These are phyloP conservation scores for Cinnamomum chago DNA, from an alignment of 164 flowering plant species.

Conservation along the genomic window DNA sequence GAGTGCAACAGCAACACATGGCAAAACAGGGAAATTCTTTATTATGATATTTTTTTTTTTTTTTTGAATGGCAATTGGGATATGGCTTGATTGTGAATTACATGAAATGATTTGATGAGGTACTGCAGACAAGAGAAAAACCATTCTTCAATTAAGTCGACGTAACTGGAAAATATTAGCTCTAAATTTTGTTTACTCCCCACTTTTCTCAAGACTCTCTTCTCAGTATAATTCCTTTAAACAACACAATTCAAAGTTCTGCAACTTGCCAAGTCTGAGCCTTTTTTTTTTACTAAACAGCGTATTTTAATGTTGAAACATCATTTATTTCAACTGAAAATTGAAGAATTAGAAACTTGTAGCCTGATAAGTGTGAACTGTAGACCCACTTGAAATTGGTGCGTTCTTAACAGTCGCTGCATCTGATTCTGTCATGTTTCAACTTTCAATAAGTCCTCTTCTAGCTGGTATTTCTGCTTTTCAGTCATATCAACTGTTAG, in stretches of 20 bases:
- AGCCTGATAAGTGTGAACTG: background rate
- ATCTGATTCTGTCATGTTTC: too few relatives aligned
- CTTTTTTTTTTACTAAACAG: background rate
- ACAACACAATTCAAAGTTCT: background rate
- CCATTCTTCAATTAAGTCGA: too few relatives aligned
- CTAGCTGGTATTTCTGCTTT: background rate
- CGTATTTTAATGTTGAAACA: background rate
- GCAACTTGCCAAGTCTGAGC: background rate
- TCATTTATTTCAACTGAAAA: background rate
- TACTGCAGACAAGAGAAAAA: too few relatives aligned
- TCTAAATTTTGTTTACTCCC: too few relatives aligned
- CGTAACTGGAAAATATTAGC: too few relatives aligned
- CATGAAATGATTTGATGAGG: too few relatives aligned
- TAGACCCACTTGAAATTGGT: background rate
- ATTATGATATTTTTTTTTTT: too few relatives aligned
- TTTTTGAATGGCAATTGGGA: too few relatives aligned
- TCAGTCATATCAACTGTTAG: slow-evolving; percentile 1
- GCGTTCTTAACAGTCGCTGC: background rate
- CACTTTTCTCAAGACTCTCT: too few relatives aligned
- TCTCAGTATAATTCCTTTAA: background rate
- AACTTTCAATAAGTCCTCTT: background rate
- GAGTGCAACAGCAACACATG: too few relatives aligned
- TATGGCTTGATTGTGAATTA: too few relatives aligned
- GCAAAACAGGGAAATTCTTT: too few relatives aligned
- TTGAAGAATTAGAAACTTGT: background rate